phyloP scores from a whole-genome alignment of 108 stramenopile genomes.

The Cyclotella distinguenda region DNA sequence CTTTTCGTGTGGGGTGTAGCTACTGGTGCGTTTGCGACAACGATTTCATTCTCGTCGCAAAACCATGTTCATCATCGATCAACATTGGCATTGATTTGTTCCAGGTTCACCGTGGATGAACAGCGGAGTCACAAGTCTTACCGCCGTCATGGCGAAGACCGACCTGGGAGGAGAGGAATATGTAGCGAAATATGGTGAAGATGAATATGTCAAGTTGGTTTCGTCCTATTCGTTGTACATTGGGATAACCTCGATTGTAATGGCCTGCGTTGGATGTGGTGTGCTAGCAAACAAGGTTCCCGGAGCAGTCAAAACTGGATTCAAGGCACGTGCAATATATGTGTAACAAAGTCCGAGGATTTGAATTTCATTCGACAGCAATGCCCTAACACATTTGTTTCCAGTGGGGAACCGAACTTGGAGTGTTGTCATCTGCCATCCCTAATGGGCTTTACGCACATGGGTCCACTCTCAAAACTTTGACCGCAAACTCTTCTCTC shows the following conservation, averaged over 20 bases:
- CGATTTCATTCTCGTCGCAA: neutral
- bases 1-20: conserved; percentile 70
- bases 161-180: conserved; percentile 75
- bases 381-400: neutral
- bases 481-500: conserved; percentile 47
- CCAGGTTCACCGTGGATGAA: conserved; percentile 76
- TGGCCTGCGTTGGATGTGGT: conserved; percentile 72
- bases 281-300: conserved; percentile 63
- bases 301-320: conserved; percentile 64
- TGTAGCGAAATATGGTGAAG: conserved; percentile 70
- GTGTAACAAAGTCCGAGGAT: neutral
- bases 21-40: conserved; percentile 36
- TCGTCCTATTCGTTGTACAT: conserved; percentile 73
- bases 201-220: conserved; percentile 70
- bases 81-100: too few species aligned
- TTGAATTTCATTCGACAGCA: neutral
- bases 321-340: conserved; percentile 49
- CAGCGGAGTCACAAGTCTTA: conserved; percentile 76
- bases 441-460: conserved; percentile 66
- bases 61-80: too few species aligned
- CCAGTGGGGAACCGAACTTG: conserved; percentile 76
- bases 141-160: conserved; percentile 75
- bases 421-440: conserved; percentile 69
- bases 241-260: conserved; percentile 62
- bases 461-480: conserved; percentile 52